Conservation (phyloP, 140 eudicot species). For the Senecio squalidus region DNA sequence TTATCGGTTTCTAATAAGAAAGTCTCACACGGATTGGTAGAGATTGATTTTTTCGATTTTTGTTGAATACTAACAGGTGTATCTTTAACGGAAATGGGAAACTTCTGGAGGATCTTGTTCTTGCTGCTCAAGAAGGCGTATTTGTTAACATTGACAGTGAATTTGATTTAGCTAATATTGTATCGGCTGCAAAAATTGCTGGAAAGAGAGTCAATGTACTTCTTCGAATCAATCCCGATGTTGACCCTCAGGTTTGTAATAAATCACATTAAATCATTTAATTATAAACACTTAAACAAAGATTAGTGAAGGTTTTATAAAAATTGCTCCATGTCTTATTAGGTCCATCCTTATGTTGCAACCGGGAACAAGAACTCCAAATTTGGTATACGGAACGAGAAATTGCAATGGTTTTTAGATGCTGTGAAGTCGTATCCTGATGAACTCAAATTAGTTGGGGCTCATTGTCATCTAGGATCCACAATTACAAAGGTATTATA, state of each 20-base stretch:
- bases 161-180: slow-evolving; percentile 90
- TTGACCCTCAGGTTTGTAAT: slow-evolving; percentile 87
- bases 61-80: slow-evolving; percentile 49
- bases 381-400: slow-evolving; percentile 95
- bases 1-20: too few species aligned
- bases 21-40: too few species aligned
- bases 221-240: slow-evolving; percentile 95
- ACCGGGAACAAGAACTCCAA: slow-evolving; percentile 96
- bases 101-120: slow-evolving; percentile 78
- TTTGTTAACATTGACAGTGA: slow-evolving; percentile 93
- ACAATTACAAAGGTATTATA: slow-evolving; percentile 82
- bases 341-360: slow-evolving; percentile 99
- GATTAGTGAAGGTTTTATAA: background rate
- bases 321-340: too few species aligned
- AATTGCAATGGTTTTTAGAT: slow-evolving; percentile 93
- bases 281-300: background rate
- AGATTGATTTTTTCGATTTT: background rate
- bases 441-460: slow-evolving; percentile 93
- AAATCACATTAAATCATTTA: background rate
- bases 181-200: slow-evolving; percentile 83
- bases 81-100: slow-evolving; percentile 96
- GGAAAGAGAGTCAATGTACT: slow-evolving; percentile 86
- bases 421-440: slow-evolving; percentile 89
- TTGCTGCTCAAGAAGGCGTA: slow-evolving; percentile 91
- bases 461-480: slow-evolving; percentile 98